Percentiles rank a stretch among this genome's conserved stretches.
These are phyloP conservation scores for Periconia digitata DNA, from an alignment of 2,329 filamentous ascomycete genomes.

Conservation along the genomic window DNA sequence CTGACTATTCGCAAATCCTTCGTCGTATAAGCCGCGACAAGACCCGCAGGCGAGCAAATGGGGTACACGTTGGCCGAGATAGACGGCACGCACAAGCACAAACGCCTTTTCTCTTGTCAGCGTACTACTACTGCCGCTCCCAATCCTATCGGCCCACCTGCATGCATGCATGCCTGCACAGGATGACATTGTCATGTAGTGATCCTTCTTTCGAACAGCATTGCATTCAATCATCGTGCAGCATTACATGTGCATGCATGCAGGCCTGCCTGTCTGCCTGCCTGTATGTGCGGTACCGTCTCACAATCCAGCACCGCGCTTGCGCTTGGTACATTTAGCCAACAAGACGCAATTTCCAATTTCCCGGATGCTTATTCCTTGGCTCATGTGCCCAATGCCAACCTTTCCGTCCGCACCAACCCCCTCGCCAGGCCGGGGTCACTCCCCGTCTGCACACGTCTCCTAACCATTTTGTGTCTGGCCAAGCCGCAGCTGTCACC, in stretches of 20 bases:
- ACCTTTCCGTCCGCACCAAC: conserved; percentile 6
- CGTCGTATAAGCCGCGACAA: background rate
- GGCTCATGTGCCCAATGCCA: background rate
- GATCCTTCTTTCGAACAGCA: too few species aligned
- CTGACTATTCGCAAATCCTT: background rate
- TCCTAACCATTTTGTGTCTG: conserved; percentile 20
- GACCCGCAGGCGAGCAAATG: background rate
- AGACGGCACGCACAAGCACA: background rate
- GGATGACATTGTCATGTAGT: too few species aligned
- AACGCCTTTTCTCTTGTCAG: background rate
- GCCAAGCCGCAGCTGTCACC: conserved; percentile 15
- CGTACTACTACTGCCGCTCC: background rate
- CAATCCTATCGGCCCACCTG: background rate
- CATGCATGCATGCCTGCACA: too few species aligned
- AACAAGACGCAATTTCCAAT: background rate
- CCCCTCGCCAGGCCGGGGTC: conserved; percentile 21
- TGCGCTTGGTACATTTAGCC: conserved; percentile 12
- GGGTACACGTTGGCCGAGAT: background rate
- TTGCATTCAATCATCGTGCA: background rate
- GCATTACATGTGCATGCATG: background rate
- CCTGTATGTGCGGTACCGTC: too few species aligned
- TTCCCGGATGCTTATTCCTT: conserved; percentile 5
- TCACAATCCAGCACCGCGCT: background rate
- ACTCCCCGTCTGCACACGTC: conserved; percentile 26
- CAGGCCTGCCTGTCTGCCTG: too few species aligned